Percentiles rank a stretch among this genome's conserved stretches.
These are phyloP conservation scores for Sporormia fimetaria DNA, from an alignment of 495 filamentous ascomycete genomes.

Conservation along the genomic window DNA sequence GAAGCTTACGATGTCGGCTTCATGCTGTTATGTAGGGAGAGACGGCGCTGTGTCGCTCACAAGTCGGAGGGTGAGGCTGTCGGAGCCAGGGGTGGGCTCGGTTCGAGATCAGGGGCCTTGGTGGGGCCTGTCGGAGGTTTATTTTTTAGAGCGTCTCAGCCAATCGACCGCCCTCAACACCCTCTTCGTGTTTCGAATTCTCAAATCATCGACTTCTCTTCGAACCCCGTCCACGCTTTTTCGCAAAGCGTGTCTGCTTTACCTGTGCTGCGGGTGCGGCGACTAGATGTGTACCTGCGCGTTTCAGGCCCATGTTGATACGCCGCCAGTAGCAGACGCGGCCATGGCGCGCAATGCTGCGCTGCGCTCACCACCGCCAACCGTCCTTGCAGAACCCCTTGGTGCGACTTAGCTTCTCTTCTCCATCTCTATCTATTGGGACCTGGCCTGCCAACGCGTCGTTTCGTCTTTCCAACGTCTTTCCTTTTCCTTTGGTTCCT, in stretches of 20 bases:
- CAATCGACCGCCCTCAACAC: no score
- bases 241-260: no score
- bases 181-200: no score
- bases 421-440: constrained; percentile 18
- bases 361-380: constrained; percentile 15
- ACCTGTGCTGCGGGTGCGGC: constrained; percentile 6
- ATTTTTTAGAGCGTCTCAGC: no score
- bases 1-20: no score
- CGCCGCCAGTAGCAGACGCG: constrained; percentile 17
- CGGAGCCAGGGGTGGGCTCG: neutral
- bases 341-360: constrained; percentile 20
- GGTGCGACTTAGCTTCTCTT: constrained; percentile 17
- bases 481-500: no score
- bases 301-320: constrained; percentile 11
- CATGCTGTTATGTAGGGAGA: no score
- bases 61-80: neutral
- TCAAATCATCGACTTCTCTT: no score
- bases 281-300: constrained; percentile 6
- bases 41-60: neutral
- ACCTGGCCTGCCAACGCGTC: constrained; percentile 25
- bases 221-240: no score
- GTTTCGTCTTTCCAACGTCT: constrained; percentile 21
- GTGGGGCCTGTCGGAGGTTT: no score
- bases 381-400: constrained; percentile 22
- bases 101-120: no score